Conservation (phyloP, 2,329 filamentous ascomycete genomes). For the Allantophomopsis lycopodina region DNA sequence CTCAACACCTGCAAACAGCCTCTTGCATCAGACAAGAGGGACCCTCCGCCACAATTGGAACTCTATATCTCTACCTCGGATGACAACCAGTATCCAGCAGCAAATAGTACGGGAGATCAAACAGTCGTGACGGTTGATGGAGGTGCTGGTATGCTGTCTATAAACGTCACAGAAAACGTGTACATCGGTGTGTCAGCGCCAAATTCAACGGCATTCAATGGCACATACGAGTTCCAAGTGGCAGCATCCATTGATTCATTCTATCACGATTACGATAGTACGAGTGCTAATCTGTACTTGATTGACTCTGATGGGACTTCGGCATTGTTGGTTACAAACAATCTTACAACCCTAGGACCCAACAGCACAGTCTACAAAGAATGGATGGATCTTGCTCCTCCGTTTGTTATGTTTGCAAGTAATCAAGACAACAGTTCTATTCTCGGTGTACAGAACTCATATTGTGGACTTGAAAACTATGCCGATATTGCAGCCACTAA, state of each 20-base stretch:
- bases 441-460: slow-evolving; percentile 63
- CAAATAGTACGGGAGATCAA: slow-evolving; percentile 6
- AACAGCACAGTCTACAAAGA: slow-evolving; percentile 32
- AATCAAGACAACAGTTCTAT: slow-evolving; percentile 44
- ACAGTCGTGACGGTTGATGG: slow-evolving; percentile 8
- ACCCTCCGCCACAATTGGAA: slow-evolving; percentile 54
- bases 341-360: slow-evolving; percentile 41
- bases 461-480: slow-evolving; percentile 60
- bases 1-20: slow-evolving; percentile 81
- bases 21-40: slow-evolving; percentile 8
- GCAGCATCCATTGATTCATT: slow-evolving; percentile 69
- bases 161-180: slow-evolving; percentile 51
- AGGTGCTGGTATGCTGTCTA: slow-evolving; percentile 32
- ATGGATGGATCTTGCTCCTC: slow-evolving; percentile 42
- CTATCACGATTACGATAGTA: slow-evolving; percentile 50
- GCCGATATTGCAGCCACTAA: slow-evolving; percentile 48
- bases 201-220: slow-evolving; percentile 33
- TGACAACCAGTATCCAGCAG: slow-evolving; percentile 50
- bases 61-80: slow-evolving; percentile 61
- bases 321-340: slow-evolving; percentile 65
- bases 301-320: slow-evolving; percentile 75
- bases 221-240: slow-evolving; percentile 67
- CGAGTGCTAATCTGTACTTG: slow-evolving; percentile 43
- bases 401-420: slow-evolving; percentile 69
- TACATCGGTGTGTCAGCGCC: slow-evolving; percentile 69